Conservation (phyloP, 1,284 basidiomycete species). For the Heterobasidion parviporum region DNA sequence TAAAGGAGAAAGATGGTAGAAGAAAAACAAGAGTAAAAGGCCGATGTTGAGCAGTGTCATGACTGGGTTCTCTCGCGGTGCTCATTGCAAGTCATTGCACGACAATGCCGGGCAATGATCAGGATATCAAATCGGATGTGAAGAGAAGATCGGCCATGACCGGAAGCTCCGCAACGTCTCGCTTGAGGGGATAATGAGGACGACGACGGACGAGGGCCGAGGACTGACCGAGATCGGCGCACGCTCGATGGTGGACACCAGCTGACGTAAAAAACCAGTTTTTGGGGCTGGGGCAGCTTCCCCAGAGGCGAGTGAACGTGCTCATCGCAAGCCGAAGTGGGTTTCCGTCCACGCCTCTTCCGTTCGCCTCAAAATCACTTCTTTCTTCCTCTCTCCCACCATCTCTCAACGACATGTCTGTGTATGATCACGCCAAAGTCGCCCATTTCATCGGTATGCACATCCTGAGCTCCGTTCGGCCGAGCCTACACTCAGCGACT, state of each 20-base stretch:
- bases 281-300: background rate
- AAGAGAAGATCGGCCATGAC: too few relatives aligned
- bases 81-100: too few relatives aligned
- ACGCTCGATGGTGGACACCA: background rate
- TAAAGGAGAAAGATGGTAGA: background rate
- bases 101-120: too few relatives aligned
- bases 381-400: conserved; percentile 5
- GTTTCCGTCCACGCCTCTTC: background rate
- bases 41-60: too few relatives aligned
- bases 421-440: conserved; percentile 73
- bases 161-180: background rate
- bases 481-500: conserved; percentile 8
- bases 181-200: background rate
- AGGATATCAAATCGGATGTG: too few relatives aligned
- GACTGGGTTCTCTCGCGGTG: too few relatives aligned
- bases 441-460: conserved; percentile 77
- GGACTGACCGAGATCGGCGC: background rate
- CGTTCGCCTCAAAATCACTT: background rate
- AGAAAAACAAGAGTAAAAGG: too few relatives aligned
- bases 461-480: conserved; percentile 8
- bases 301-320: background rate
- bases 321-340: background rate
- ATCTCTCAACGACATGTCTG: conserved; percentile 37
- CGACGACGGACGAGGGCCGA: background rate
- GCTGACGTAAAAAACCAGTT: background rate